Percentiles rank a stretch among this genome's conserved stretches.
phyloP scores from a whole-genome alignment of 116 monocot genomes.

The Iris pallida region DNA sequence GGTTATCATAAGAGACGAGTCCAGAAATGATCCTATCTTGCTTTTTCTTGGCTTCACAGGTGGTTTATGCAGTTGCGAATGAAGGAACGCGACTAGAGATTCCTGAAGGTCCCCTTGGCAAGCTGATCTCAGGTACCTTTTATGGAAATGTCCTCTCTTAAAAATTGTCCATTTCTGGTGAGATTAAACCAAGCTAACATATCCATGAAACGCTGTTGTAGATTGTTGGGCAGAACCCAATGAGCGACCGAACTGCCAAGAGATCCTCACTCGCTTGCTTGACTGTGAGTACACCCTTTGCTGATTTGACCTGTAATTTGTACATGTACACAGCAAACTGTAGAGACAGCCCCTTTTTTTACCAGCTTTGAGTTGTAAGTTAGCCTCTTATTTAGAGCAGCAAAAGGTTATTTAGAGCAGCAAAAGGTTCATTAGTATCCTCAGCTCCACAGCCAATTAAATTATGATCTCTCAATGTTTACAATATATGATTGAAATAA shows the following conservation, averaged over 20 bases:
- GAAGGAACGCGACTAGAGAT: slow-evolving; percentile 61
- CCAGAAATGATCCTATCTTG: neutral
- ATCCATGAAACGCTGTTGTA: slow-evolving; percentile 2
- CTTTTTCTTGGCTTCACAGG: slow-evolving; percentile 19
- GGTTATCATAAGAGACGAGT: neutral
- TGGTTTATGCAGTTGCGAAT: slow-evolving; percentile 73
- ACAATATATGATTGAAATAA: too few species aligned
- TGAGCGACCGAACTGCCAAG: slow-evolving; percentile 37
- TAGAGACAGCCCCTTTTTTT: too few species aligned
- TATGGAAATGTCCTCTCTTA: too few species aligned
- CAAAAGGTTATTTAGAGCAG: too few species aligned
- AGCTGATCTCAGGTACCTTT: slow-evolving; percentile 55
- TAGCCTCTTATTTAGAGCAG: too few species aligned
- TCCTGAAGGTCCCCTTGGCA: slow-evolving; percentile 75
- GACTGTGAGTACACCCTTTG: slow-evolving; percentile 44
- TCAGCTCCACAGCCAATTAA: too few species aligned
- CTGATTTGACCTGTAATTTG: slow-evolving; percentile 8
- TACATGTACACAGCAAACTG: too few species aligned
- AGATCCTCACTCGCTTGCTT: slow-evolving; percentile 44
- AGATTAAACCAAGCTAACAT: too few species aligned
- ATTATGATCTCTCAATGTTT: too few species aligned
- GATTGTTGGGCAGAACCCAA: slow-evolving; percentile 53
- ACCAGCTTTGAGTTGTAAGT: too few species aligned
- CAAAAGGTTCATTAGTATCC: too few species aligned
- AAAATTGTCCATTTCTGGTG: too few species aligned